These are phyloP conservation scores for Phtheirospermum japonicum DNA, from an alignment of 257 asterid species.

Conservation along the genomic window DNA sequence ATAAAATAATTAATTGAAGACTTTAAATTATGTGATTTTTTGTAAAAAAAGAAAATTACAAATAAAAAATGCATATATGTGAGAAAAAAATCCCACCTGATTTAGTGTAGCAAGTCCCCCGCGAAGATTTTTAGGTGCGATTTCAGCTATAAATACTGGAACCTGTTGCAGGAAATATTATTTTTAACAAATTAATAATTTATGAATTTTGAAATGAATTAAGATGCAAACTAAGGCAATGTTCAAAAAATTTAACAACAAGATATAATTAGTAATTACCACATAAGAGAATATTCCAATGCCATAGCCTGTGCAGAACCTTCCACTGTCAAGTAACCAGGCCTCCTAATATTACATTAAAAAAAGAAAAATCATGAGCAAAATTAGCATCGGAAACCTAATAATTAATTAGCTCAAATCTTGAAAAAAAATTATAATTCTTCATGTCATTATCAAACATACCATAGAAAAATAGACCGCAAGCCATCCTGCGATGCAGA, in stretches of 20 bases:
- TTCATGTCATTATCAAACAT: background rate
- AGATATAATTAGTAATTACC: slow-evolving; percentile 41
- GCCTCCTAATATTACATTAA: slow-evolving; percentile 40
- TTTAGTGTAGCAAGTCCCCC: slow-evolving; percentile 81
- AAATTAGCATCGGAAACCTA: background rate
- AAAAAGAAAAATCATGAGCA: background rate
- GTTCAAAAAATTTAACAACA: background rate
- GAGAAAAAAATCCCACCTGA: slow-evolving; percentile 41
- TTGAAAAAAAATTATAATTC: background rate
- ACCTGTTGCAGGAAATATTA: slow-evolving; percentile 38
- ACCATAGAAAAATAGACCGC: slow-evolving; percentile 63
- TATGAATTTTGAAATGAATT: background rate
- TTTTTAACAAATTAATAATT: background rate
- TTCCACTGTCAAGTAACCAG: slow-evolving; percentile 60
- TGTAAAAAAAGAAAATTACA: no score
- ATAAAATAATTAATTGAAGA: no score
- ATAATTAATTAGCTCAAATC: background rate
- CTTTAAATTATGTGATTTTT: no score
- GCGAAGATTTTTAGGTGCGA: slow-evolving; percentile 74
- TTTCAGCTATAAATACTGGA: slow-evolving; percentile 82
- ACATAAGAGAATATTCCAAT: slow-evolving; percentile 81
- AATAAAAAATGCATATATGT: background rate
- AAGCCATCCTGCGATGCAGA: slow-evolving; percentile 73
- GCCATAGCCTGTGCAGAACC: slow-evolving; percentile 84
- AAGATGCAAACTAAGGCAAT: background rate